Evolutionary conservation across 2,329 filamentous ascomycete species (phyloP).

Genomic region (Ophiosphaerella korrae): DNA sequence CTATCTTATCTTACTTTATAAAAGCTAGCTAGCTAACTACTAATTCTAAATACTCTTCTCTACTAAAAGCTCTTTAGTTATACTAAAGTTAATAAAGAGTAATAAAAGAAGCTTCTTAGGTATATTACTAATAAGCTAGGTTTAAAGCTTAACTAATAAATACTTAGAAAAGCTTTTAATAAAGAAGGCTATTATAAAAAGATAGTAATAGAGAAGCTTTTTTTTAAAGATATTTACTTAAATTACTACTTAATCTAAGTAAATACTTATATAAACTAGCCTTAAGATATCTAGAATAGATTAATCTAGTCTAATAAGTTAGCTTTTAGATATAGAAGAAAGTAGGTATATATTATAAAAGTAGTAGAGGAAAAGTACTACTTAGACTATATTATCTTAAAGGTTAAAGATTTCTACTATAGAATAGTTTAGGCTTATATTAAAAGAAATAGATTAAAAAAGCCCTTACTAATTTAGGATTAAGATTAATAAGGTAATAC

Average conservation of each 20-base stretch:
- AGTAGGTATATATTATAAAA: background rate
- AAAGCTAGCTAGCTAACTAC: background rate
- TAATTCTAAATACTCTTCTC: background rate
- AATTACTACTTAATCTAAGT: background rate
- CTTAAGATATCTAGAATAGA: background rate
- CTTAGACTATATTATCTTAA: background rate
- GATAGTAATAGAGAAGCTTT: background rate
- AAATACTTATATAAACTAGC: background rate
- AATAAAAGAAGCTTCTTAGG: background rate
- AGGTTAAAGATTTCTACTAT: constrained; percentile 2
- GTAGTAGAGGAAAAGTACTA: constrained; percentile 4
- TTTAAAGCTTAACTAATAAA: background rate
- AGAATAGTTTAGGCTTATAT: too few species aligned
- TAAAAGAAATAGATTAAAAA: too few species aligned
- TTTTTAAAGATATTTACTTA: constrained; percentile 1
- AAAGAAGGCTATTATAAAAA: background rate
- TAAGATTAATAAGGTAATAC: too few species aligned
- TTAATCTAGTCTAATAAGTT: constrained; percentile 1
- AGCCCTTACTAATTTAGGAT: too few species aligned
- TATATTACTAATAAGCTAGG: background rate
- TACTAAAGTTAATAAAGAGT: background rate
- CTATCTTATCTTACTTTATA: too few species aligned
- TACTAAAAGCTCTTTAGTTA: background rate
- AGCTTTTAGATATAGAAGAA: background rate
- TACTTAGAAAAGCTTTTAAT: background rate